Conservation (phyloP, 2,329 filamentous ascomycete genomes). For the Hymenoscyphus repandus region DNA sequence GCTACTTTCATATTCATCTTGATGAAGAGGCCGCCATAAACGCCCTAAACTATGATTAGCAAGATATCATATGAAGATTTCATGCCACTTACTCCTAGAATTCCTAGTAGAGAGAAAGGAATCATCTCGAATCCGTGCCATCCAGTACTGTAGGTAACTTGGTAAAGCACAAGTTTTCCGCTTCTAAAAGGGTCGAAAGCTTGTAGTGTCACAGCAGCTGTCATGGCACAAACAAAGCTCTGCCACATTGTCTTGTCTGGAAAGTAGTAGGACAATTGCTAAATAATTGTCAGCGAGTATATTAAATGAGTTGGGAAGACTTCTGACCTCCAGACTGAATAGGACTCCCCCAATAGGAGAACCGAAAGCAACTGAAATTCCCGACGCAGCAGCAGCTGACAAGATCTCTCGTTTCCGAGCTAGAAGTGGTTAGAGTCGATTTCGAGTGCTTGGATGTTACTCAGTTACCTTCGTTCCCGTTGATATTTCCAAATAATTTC, state of each 20-base stretch:
- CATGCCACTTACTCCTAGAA: slow-evolving; percentile 58
- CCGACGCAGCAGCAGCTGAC: slow-evolving; percentile 75
- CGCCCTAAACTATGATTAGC: slow-evolving; percentile 46
- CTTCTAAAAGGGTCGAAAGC: slow-evolving; percentile 91
- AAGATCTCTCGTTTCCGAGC: slow-evolving; percentile 90
- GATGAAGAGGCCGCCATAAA: slow-evolving; percentile 94
- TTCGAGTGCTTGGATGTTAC: neutral
- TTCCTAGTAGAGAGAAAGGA: slow-evolving; percentile 79
- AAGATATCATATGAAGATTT: neutral
- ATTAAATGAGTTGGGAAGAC: neutral
- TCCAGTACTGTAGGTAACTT: slow-evolving; percentile 84
- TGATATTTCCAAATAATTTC: slow-evolving; percentile 77
- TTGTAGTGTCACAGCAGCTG: slow-evolving; percentile 90
- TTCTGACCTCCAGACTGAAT: slow-evolving; percentile 78
- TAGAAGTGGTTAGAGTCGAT: slow-evolving; percentile 35
- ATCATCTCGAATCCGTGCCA: slow-evolving; percentile 95
- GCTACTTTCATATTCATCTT: slow-evolving; percentile 87
- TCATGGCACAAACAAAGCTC: slow-evolving; percentile 98
- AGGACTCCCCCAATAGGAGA: slow-evolving; percentile 82
- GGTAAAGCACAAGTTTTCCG: slow-evolving; percentile 91
- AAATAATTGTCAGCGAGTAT: slow-evolving; percentile 10
- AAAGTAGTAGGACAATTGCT: slow-evolving; percentile 95
- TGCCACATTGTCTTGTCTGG: slow-evolving; percentile 99
- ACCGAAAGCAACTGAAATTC: slow-evolving; percentile 55
- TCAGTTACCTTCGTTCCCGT: slow-evolving; percentile 71